Conservation (phyloP, 441 rosid species). For the Theobroma grandiflorum region DNA sequence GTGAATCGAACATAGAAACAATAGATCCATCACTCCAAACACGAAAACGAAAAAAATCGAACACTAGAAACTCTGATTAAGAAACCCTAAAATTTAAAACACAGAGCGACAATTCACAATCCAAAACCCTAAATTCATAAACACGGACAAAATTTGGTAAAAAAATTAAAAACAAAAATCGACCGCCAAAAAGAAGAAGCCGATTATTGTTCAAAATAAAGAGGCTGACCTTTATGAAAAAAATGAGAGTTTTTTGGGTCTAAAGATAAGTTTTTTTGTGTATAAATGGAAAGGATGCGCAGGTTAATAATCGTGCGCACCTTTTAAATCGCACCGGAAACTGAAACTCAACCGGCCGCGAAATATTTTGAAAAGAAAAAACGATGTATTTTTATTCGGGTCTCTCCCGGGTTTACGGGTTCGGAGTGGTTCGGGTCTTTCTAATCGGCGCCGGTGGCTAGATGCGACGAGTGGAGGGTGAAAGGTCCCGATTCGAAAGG, state of each 20-base stretch:
- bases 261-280: constrained; percentile 31
- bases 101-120: constrained; percentile 42
- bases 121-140: constrained; percentile 31
- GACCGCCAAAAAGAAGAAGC: constrained; percentile 30
- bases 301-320: constrained; percentile 57
- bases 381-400: constrained; percentile 20
- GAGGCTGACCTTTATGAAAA: constrained; percentile 41
- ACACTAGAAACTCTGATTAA: constrained; percentile 45
- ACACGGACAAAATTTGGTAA: constrained; percentile 9
- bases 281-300: constrained; percentile 42
- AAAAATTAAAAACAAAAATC: constrained; percentile 27
- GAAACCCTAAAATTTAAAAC: constrained; percentile 41
- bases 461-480: constrained; percentile 39
- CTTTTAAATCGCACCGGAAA: constrained; percentile 55
- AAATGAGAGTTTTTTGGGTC: constrained; percentile 32
- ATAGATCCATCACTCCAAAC: constrained; percentile 60
- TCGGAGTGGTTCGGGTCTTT: constrained; percentile 29
- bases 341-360: constrained; percentile 45
- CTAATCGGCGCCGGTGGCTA: constrained; percentile 36
- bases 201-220: constrained; percentile 27
- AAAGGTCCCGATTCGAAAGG: constrained; percentile 42
- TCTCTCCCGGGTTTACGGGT: constrained; percentile 22
- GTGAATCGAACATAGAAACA: constrained; percentile 40
- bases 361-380: constrained; percentile 23
- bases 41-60: constrained; percentile 41